A percentile compares a stretch with the other conserved stretches of the same genome.
Evolutionary conservation across 352 stramenopile species (phyloP).

Genomic region (Bremia lactucae): DNA sequence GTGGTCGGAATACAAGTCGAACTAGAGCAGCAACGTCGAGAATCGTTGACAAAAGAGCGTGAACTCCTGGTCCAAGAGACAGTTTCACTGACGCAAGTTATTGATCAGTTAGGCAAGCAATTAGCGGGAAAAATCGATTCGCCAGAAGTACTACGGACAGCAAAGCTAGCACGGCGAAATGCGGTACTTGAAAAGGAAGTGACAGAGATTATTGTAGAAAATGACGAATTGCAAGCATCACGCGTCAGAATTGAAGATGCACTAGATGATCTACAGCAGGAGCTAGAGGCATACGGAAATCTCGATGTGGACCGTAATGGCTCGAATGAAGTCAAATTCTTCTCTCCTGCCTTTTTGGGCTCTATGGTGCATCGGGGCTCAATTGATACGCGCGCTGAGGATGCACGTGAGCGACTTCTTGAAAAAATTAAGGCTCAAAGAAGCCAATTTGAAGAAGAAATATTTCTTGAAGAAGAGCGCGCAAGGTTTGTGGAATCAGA

Average conservation of each 20-base stretch:
- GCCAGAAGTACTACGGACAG: slow-evolving; percentile 44
- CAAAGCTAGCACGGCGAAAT: slow-evolving; percentile 41
- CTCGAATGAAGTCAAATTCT: slow-evolving; percentile 51
- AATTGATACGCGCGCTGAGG: slow-evolving; percentile 47
- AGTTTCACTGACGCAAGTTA: slow-evolving; percentile 36
- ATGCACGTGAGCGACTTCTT: slow-evolving; percentile 48
- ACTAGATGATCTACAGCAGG: slow-evolving; percentile 47
- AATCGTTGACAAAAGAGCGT: slow-evolving; percentile 44
- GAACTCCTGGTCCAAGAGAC: slow-evolving; percentile 47
- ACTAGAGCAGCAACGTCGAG: slow-evolving; percentile 29
- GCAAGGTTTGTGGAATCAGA: slow-evolving; percentile 44
- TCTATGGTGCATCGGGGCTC: slow-evolving; percentile 46
- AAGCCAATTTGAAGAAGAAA: slow-evolving; percentile 44
- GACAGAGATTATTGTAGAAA: slow-evolving; percentile 55
- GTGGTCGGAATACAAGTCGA: slow-evolving; percentile 42
- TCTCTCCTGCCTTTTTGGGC: slow-evolving; percentile 55
- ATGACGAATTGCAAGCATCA: slow-evolving; percentile 45
- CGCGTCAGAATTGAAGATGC: slow-evolving; percentile 41
- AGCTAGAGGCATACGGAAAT: slow-evolving; percentile 53
- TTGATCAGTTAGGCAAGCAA: slow-evolving; percentile 55
- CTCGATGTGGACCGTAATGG: slow-evolving; percentile 32
- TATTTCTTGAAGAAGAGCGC: slow-evolving; percentile 49
- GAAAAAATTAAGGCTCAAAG: slow-evolving; percentile 42
- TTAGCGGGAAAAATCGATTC: slow-evolving; percentile 47
- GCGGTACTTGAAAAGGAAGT: slow-evolving; percentile 61